Conservation (phyloP, 495 filamentous ascomycete species). For the Astrothelium macrocarpum region DNA sequence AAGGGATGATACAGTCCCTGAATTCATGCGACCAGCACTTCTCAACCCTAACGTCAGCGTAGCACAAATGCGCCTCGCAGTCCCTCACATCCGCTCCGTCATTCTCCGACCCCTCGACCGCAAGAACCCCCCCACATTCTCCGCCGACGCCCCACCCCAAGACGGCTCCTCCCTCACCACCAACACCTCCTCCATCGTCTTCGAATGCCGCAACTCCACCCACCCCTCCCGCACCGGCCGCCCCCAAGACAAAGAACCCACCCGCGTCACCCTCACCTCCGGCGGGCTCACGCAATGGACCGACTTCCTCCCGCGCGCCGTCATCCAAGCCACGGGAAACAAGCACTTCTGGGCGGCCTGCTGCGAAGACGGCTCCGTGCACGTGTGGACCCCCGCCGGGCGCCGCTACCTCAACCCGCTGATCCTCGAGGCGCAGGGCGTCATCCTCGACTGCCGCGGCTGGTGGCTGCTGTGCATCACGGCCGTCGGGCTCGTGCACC, state of each 20-base stretch:
- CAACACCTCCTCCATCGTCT: conserved; percentile 41
- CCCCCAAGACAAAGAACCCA: conserved; percentile 61
- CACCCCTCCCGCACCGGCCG: conserved; percentile 47
- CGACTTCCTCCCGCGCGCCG: conserved; percentile 76
- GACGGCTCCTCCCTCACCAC: conserved; percentile 36
- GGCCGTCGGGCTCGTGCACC: conserved; percentile 77
- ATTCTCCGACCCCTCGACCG: conserved; percentile 60
- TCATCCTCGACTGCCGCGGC: conserved; percentile 81
- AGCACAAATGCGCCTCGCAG: conserved; percentile 79
- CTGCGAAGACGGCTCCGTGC: conserved; percentile 87
- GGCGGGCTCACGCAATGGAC: conserved; percentile 86
- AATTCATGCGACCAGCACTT: conserved; percentile 80
- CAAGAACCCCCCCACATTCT: conserved; percentile 23
- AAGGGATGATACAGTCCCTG: conserved; percentile 40
- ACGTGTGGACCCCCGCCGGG: conserved; percentile 92
- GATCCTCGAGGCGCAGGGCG: conserved; percentile 83
- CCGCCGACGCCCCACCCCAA: conserved; percentile 29
- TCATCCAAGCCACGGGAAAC: conserved; percentile 81
- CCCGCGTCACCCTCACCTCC: conserved; percentile 68
- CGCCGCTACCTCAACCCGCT: conserved; percentile 73
- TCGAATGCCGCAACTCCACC: conserved; percentile 66
- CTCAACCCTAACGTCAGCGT: conserved; percentile 67
- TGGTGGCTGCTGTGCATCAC: conserved; percentile 85
- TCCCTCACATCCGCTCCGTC: conserved; percentile 74
- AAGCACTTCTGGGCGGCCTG: conserved; percentile 82